Percentiles rank a stretch among this genome's conserved stretches.
Evolutionary conservation across 2,329 filamentous ascomycete species (phyloP).

Genomic region (Metarhizium album): DNA sequence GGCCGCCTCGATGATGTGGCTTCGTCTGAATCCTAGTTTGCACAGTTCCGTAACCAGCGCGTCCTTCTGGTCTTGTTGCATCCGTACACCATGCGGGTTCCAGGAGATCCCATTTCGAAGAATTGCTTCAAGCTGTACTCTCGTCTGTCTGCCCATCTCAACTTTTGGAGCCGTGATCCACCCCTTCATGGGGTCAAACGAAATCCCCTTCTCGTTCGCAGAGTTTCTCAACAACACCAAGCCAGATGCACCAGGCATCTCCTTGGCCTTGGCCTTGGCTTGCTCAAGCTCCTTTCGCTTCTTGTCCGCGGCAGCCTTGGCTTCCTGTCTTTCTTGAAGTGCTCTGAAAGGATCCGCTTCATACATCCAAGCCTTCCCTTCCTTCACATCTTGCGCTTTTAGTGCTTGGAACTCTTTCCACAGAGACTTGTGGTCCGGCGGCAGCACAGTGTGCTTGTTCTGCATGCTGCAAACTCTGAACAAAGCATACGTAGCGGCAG

Average conservation of each 20-base stretch:
- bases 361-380: constrained; percentile 79
- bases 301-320: constrained; percentile 66
- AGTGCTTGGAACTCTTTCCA: constrained; percentile 87
- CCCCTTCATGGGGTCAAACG: constrained; percentile 49
- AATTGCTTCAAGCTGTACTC: constrained; percentile 68
- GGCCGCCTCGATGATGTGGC: constrained; percentile 80
- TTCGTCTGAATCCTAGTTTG: constrained; percentile 75
- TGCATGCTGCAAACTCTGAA: constrained; percentile 92
- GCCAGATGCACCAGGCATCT: constrained; percentile 47
- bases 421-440: constrained; percentile 76
- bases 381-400: constrained; percentile 70
- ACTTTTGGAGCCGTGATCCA: constrained; percentile 84
- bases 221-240: constrained; percentile 39
- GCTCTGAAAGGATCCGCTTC: constrained; percentile 88
- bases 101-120: constrained; percentile 71
- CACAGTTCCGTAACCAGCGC: constrained; percentile 62
- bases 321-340: constrained; percentile 67
- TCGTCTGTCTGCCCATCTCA: constrained; percentile 78
- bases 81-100: constrained; percentile 68
- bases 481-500: constrained; percentile 82
- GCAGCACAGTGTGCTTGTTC: constrained; percentile 89
- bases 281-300: constrained; percentile 62
- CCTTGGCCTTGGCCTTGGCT: constrained; percentile 56
- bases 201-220: constrained; percentile 19
- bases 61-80: constrained; percentile 46